Evolutionary conservation across 441 rosid species (phyloP).

Genomic region (Croton setiger): DNA sequence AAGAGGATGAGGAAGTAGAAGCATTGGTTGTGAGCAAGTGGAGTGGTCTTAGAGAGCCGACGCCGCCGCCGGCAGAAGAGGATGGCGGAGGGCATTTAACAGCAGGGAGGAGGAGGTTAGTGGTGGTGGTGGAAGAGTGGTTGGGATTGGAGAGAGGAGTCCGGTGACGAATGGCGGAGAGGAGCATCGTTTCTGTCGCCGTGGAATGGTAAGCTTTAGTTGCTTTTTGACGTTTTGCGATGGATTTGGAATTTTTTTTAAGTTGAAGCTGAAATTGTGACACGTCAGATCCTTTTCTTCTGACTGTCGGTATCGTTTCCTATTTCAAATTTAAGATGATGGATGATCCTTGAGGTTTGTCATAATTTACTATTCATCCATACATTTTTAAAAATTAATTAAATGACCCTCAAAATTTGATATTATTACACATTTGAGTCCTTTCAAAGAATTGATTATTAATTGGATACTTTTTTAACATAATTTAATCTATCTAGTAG

Average conservation of each 20-base stretch:
- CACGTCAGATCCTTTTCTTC: neutral
- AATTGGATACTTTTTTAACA: no score
- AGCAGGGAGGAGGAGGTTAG: slow-evolving; percentile 24
- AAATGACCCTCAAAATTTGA: no score
- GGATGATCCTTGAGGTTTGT: no score
- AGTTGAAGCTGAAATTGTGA: slow-evolving; percentile 14
- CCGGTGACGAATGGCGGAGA: slow-evolving; percentile 47
- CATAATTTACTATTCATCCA: no score
- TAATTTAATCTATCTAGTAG: no score
- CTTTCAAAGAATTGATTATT: no score
- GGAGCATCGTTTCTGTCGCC: slow-evolving; percentile 41
- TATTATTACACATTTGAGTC: no score
- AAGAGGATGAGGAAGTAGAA: slow-evolving; percentile 12
- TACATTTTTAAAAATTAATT: no score
- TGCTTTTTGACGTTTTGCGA: neutral
- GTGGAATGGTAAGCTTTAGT: neutral
- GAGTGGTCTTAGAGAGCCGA: neutral
- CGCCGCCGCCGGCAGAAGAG: neutral
- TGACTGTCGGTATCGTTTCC: slow-evolving; percentile 17
- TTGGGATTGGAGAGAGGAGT: slow-evolving; percentile 30
- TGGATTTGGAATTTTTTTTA: neutral
- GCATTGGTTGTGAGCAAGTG: slow-evolving; percentile 10
- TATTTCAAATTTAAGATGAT: neutral
- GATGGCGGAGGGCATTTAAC: slow-evolving; percentile 4
- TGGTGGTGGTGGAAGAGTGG: slow-evolving; percentile 9